phyloP scores from a whole-genome alignment of 768 basidiomycete genomes.

The Galerina sulciceps region DNA sequence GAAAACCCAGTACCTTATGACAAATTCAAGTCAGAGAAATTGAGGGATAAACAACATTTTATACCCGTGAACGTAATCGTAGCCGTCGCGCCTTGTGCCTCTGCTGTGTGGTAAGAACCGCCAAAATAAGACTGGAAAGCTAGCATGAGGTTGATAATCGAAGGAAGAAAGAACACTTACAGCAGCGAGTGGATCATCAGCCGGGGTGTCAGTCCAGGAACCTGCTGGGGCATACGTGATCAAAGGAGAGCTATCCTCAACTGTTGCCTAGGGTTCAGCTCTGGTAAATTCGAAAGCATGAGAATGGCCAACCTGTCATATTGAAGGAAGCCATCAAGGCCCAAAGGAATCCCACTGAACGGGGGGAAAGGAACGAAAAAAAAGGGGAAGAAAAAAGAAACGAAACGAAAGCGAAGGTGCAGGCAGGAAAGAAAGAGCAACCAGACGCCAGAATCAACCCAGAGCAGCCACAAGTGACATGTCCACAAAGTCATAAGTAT shows the following conservation, averaged over 20 bases:
- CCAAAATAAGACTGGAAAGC: conserved; percentile 44
- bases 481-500: background rate
- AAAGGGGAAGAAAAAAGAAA: conserved; percentile 25
- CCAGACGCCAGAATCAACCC: background rate
- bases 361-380: conserved; percentile 23
- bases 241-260: conserved; percentile 61
- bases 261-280: conserved; percentile 30
- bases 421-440: conserved; percentile 1
- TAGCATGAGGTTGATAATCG: background rate
- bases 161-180: conserved; percentile 28
- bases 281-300: background rate
- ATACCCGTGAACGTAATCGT: conserved; percentile 55
- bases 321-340: conserved; percentile 56
- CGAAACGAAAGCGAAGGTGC: conserved; percentile 19
- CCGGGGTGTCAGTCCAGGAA: conserved; percentile 52
- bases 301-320: conserved; percentile 37
- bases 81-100: conserved; percentile 49
- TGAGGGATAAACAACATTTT: conserved; percentile 1
- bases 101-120: conserved; percentile 47
- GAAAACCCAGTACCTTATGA: conserved; percentile 52
- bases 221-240: conserved; percentile 52
- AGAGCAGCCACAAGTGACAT: background rate
- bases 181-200: conserved; percentile 40
- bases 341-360: conserved; percentile 18
- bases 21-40: background rate